A percentile compares a stretch with the other conserved stretches of the same genome.
phyloP scores from a whole-genome alignment of 2,329 filamentous ascomycete genomes.

The Penicillium sp. region DNA sequence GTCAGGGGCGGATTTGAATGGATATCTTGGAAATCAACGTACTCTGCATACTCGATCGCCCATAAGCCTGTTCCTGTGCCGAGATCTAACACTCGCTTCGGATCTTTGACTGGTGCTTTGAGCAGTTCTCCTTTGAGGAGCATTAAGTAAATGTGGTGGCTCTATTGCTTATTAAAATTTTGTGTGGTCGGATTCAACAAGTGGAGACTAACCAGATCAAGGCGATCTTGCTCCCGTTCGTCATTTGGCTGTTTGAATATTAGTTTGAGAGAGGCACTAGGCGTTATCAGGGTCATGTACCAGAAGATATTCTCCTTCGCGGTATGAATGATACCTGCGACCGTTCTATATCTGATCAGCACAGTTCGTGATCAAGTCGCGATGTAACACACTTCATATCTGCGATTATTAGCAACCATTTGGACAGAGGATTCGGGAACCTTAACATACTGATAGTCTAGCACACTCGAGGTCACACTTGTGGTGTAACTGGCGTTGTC shows the following conservation, averaged over 20 bases:
- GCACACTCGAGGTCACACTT: constrained; percentile 29
- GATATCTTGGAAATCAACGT: constrained; percentile 5
- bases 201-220: constrained; percentile 25
- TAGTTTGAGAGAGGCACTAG: background rate
- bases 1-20: constrained; percentile 3
- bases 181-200: background rate
- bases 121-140: constrained; percentile 29
- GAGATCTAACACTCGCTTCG: constrained; percentile 32
- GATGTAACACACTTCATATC: constrained; percentile 28
- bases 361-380: background rate
- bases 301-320: constrained; percentile 25
- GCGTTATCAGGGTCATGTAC: constrained; percentile 7
- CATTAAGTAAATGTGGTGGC: constrained; percentile 35
- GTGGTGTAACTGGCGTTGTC: constrained; percentile 29
- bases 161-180: constrained; percentile 15
- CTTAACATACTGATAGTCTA: constrained; percentile 28
- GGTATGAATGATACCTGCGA: constrained; percentile 27
- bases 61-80: constrained; percentile 38
- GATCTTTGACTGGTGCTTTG: constrained; percentile 23
- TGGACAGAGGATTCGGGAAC: background rate
- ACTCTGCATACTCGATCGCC: constrained; percentile 39
- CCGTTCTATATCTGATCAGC: constrained; percentile 20
- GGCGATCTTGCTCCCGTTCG: constrained; percentile 33
- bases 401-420: constrained; percentile 12
- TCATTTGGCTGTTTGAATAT: constrained; percentile 26